These are phyloP conservation scores for Purpureocillium takamizusanense DNA, from an alignment of 2,329 filamentous ascomycete genomes.

Conservation along the genomic window DNA sequence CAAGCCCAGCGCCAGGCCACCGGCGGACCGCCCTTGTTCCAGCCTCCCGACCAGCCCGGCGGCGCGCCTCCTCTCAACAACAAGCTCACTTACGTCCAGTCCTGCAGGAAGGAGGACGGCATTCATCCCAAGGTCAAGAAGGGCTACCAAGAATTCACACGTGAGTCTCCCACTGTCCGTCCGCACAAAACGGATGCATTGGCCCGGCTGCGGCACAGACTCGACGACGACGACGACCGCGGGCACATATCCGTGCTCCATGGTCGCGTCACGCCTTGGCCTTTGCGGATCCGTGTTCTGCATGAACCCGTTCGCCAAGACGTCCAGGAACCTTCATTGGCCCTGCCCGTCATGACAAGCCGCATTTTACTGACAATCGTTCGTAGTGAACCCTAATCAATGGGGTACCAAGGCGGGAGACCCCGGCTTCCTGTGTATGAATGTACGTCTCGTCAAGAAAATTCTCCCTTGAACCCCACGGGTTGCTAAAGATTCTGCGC, in stretches of 20 bases:
- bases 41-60: neutral
- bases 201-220: too few species aligned
- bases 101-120: conserved; percentile 35
- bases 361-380: conserved; percentile 3
- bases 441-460: conserved; percentile 32
- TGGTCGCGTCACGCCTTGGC: too few species aligned
- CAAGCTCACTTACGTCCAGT: conserved; percentile 24
- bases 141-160: conserved; percentile 32
- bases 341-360: neutral
- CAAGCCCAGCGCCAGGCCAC: conserved; percentile 31
- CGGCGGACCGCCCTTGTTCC: conserved; percentile 33
- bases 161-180: conserved; percentile 25
- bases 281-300: too few species aligned
- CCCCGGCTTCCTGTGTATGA: conserved; percentile 38
- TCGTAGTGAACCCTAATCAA: conserved; percentile 45
- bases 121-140: conserved; percentile 30
- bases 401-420: conserved; percentile 35
- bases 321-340: neutral
- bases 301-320: too few species aligned
- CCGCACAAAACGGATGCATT: too few species aligned
- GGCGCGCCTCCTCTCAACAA: conserved; percentile 6
- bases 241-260: too few species aligned
- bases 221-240: too few species aligned
- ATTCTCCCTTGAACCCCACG: too few species aligned
- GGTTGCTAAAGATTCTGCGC: too few species aligned